Percentiles rank a stretch among this genome's conserved stretches.
These are phyloP conservation scores for Chytriomyces sp. DNA, from an alignment of 192 early-diverging fungal species.

Conservation along the genomic window DNA sequence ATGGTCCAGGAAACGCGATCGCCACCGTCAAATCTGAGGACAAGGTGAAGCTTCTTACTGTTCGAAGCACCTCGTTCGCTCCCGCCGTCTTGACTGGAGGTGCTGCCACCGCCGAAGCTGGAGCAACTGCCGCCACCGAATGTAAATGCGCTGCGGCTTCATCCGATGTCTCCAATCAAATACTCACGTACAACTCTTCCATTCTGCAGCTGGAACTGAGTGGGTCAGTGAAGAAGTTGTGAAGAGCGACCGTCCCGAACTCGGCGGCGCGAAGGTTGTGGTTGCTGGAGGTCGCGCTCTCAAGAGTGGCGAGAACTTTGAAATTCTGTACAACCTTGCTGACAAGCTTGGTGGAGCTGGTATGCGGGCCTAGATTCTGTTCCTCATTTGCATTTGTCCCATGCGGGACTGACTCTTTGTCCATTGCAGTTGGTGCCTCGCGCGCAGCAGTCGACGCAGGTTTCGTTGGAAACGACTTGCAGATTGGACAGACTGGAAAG, in stretches of 20 bases:
- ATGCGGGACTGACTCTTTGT: background rate
- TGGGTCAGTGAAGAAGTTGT: slow-evolving; percentile 89
- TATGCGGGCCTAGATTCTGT: slow-evolving; percentile 42
- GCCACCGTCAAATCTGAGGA: slow-evolving; percentile 93
- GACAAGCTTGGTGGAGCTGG: slow-evolving; percentile 93
- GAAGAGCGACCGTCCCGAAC: slow-evolving; percentile 95
- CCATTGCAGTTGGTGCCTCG: slow-evolving; percentile 84
- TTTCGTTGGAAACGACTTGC: slow-evolving; percentile 93
- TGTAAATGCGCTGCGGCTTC: background rate
- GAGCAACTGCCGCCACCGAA: slow-evolving; percentile 64
- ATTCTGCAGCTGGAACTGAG: slow-evolving; percentile 57
- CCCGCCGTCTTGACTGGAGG: slow-evolving; percentile 67
- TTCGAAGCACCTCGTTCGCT: slow-evolving; percentile 87
- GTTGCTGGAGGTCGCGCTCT: slow-evolving; percentile 94
- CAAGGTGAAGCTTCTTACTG: slow-evolving; percentile 83
- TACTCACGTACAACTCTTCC: background rate
- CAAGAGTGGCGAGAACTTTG: slow-evolving; percentile 95
- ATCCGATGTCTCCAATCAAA: background rate
- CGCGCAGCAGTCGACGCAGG: slow-evolving; percentile 98
- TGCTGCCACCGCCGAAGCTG: slow-evolving; percentile 69
- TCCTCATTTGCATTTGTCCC: slow-evolving; percentile 1
- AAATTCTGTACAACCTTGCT: slow-evolving; percentile 86
- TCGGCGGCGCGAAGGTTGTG: slow-evolving; percentile 84
- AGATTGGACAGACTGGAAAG: slow-evolving; percentile 98
- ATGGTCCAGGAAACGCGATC: slow-evolving; percentile 82